phyloP scores from a whole-genome alignment of 768 basidiomycete genomes.

The Pisolithus sp. region DNA sequence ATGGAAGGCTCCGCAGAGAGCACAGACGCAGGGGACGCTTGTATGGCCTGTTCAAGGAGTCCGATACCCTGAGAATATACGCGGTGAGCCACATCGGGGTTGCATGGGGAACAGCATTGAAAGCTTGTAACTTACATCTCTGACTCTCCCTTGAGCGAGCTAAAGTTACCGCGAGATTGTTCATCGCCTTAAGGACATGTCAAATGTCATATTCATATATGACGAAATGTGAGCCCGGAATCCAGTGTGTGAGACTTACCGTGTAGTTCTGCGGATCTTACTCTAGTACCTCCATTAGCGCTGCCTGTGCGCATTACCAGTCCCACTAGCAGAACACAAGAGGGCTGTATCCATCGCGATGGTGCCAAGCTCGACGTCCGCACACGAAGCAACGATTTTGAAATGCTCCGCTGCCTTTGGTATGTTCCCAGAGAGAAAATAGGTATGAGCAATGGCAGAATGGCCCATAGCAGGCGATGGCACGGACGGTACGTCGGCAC shows the following conservation, averaged over 20 bases:
- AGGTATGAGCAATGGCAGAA: constrained; percentile 66
- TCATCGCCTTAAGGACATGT: constrained; percentile 49
- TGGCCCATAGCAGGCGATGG: constrained; percentile 52
- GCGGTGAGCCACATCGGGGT: background rate
- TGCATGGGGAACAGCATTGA: no score
- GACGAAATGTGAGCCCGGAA: background rate
- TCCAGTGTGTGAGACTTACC: constrained; percentile 31
- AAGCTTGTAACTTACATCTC: constrained; percentile 43
- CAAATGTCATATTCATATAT: background rate
- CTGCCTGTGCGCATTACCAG: constrained; percentile 48
- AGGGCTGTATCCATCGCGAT: constrained; percentile 63
- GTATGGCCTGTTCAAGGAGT: constrained; percentile 57
- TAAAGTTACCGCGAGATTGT: constrained; percentile 71
- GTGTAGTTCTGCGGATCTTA: constrained; percentile 56
- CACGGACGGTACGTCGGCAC: constrained; percentile 5
- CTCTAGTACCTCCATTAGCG: constrained; percentile 39
- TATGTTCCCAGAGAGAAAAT: constrained; percentile 69
- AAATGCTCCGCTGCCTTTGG: constrained; percentile 55
- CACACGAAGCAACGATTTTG: constrained; percentile 32
- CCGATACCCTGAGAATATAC: constrained; percentile 54
- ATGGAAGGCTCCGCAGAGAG: constrained; percentile 77
- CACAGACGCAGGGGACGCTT: constrained; percentile 59
- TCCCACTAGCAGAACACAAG: constrained; percentile 65
- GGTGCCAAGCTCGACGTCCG: constrained; percentile 35
- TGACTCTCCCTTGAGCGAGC: constrained; percentile 63